Conservation (phyloP, 2,329 filamentous ascomycete species). For the Dryadomyces quercus-mongolicae region DNA sequence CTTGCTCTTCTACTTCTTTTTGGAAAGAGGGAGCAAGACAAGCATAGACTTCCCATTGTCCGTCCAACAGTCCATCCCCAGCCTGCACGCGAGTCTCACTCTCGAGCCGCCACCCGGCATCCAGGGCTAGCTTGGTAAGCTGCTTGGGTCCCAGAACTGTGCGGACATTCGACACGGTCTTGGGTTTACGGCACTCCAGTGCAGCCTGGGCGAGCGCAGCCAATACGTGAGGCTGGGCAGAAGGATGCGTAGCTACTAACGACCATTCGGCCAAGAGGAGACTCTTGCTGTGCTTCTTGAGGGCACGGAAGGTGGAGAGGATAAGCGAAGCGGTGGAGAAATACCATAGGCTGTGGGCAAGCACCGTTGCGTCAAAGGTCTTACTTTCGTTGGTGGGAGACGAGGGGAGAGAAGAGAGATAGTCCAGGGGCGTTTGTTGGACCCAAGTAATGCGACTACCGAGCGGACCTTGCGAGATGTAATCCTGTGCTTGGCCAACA, state of each 20-base stretch:
- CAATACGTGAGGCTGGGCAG: constrained; percentile 35
- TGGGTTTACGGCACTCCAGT: constrained; percentile 27
- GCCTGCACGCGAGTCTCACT: constrained; percentile 23
- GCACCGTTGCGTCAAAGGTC: constrained; percentile 27
- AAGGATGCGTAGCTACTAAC: constrained; percentile 24
- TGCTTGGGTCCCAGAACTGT: constrained; percentile 28
- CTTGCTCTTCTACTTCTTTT: constrained; percentile 18
- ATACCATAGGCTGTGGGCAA: constrained; percentile 42
- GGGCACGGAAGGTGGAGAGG: constrained; percentile 21
- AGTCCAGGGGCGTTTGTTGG: constrained; percentile 22
- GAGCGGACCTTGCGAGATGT: constrained; percentile 27
- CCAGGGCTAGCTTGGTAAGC: constrained; percentile 23
- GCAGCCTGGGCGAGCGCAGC: constrained; percentile 32
- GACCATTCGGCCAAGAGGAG: constrained; percentile 35
- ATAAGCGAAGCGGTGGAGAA: constrained; percentile 28
- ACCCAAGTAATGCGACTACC: constrained; percentile 31
- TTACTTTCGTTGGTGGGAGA: neutral
- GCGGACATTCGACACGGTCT: constrained; percentile 32
- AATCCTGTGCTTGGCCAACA: constrained; percentile 32
- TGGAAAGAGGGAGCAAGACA: constrained; percentile 20
- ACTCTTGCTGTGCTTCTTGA: constrained; percentile 20
- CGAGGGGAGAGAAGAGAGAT: constrained; percentile 15
- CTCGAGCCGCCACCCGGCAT: constrained; percentile 24
- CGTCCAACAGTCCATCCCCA: constrained; percentile 29
- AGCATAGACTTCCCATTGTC: constrained; percentile 30